Base-by-base conservation (phyloP, 192 early-diverging fungal genomes). In the Backusella tuberculispora region DNA sequence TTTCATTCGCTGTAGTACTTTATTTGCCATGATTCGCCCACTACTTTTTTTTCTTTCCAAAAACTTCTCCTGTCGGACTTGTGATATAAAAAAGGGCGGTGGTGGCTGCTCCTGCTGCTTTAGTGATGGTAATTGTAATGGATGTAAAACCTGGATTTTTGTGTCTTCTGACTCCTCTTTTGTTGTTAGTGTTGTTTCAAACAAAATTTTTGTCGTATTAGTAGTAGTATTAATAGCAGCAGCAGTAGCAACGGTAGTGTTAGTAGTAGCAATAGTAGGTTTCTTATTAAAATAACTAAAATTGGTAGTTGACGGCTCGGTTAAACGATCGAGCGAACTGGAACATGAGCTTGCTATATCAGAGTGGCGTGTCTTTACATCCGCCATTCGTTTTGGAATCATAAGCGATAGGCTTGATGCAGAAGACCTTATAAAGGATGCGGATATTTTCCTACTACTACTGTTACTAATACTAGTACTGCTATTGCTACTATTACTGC, bases 401-500 rank as follows among this genome's bases (percentile, higher is more conserved):
- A 74, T 50, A 50, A 50, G 6, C 8, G 73, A 74, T 19, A 74
- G 66, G 48, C 64, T 74, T 6, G 73, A 74, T 10, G 73, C 64
- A 21, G 73, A 74, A 1, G 73, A 67, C 4, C 73, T 64, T n/a
- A 74, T 66, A 50, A 50, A 74, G 0, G 47, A 53, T 7, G 73
- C 15, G 9, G 73, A 74, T 3, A 71, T 4, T 6, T 46, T 47
- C 1, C 24, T 29, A 29, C 41, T 38, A 50, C 19, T 50, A 7
- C 26, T 19, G 19, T 8, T 50, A 7, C 48, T 17, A 17, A 6
- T 48, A 4, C 2, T 46, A 10, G 4, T 46, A 46, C 15, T 46
- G 4, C 15, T 48, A 48, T 3, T 48, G n/a, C 47, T 19, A 48
- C 15, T 13, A 3, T 48, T 13, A 50, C n/a, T 19, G 19, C 19